Evolutionary conservation across 257 asterid genomes (phyloP).

Genomic region (Apocynum venetum): DNA sequence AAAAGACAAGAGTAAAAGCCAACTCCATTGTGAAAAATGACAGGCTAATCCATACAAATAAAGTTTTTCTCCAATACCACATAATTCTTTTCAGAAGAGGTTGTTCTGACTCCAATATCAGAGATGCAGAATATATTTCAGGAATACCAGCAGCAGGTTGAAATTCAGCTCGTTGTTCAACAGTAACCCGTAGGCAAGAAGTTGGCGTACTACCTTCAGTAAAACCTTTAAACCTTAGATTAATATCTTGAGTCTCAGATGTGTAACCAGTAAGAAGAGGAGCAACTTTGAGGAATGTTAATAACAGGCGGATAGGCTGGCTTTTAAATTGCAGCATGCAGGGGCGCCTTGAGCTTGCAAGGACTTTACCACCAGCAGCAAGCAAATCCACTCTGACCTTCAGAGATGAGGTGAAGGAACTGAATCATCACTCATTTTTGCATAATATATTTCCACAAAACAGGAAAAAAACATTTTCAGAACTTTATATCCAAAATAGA

Average conservation of each 20-base stretch:
- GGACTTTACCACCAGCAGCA: conserved; percentile 45
- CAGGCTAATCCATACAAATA: conserved; percentile 81
- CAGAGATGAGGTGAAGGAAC: not conserved
- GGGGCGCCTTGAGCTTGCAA: conserved; percentile 59
- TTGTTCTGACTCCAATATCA: conserved; percentile 64
- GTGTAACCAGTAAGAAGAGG: conserved; percentile 69
- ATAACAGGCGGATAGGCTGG: conserved; percentile 55
- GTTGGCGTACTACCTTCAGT: conserved; percentile 62
- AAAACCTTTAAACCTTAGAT: conserved; percentile 48
- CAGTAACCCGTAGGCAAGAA: conserved; percentile 54
- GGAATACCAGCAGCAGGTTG: conserved; percentile 71
- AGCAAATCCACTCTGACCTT: conserved; percentile 83
- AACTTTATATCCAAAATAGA: not conserved
- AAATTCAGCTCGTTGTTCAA: conserved; percentile 80
- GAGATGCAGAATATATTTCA: conserved; percentile 64
- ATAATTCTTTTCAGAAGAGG: conserved; percentile 51
- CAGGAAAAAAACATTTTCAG: not conserved
- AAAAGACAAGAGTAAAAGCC: conserved; percentile 58
- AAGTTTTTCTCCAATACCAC: conserved; percentile 80
- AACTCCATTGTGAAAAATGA: conserved; percentile 53
- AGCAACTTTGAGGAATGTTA: conserved; percentile 59
- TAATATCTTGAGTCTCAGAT: conserved; percentile 68
- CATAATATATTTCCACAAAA: not conserved
- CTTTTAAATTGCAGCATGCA: conserved; percentile 76
- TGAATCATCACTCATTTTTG: not conserved